Conservation (phyloP, 1,284 basidiomycete species). For the Cutaneotrichosporon mucoides region DNA sequence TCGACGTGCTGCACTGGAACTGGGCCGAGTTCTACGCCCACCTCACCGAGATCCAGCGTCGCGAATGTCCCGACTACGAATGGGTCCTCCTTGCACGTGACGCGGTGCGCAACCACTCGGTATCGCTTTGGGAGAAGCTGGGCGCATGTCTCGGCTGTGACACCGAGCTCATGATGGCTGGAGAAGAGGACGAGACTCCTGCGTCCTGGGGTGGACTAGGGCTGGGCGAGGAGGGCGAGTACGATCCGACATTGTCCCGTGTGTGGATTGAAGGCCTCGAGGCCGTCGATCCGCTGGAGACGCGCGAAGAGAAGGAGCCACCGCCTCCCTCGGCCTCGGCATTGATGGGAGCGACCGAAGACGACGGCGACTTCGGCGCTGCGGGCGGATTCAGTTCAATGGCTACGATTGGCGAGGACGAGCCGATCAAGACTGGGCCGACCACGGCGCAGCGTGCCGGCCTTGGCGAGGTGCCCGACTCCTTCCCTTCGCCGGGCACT, state of each 20-base stretch:
- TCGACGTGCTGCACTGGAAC: slow-evolving; percentile 39
- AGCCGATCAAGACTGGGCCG: slow-evolving; percentile 1
- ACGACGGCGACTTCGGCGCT: slow-evolving; percentile 15
- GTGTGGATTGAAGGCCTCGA: slow-evolving; percentile 45
- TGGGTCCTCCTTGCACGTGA: slow-evolving; percentile 42
- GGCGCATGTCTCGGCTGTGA: slow-evolving; percentile 48
- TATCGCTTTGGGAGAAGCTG: slow-evolving; percentile 46
- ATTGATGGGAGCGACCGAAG: slow-evolving; percentile 29
- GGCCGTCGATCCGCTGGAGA: slow-evolving; percentile 27
- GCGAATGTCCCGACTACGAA: slow-evolving; percentile 41
- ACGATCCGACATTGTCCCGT: slow-evolving; percentile 27
- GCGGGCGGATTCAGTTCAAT: background rate
- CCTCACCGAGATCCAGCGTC: slow-evolving; percentile 31
- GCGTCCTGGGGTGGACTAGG: slow-evolving; percentile 41
- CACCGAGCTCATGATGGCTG: slow-evolving; percentile 43
- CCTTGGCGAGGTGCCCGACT: background rate
- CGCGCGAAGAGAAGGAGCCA: slow-evolving; percentile 19
- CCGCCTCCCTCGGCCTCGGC: too few relatives aligned
- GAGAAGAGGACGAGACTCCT: slow-evolving; percentile 40
- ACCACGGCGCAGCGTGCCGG: background rate
- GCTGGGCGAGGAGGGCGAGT: slow-evolving; percentile 37
- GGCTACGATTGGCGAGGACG: slow-evolving; percentile 32
- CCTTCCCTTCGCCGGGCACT: background rate
- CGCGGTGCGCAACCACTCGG: slow-evolving; percentile 34
- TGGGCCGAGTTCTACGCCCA: slow-evolving; percentile 45